These are phyloP conservation scores for Kregervanrija delftensis DNA, from an alignment of 805 yeast genomes.

Conservation along the genomic window DNA sequence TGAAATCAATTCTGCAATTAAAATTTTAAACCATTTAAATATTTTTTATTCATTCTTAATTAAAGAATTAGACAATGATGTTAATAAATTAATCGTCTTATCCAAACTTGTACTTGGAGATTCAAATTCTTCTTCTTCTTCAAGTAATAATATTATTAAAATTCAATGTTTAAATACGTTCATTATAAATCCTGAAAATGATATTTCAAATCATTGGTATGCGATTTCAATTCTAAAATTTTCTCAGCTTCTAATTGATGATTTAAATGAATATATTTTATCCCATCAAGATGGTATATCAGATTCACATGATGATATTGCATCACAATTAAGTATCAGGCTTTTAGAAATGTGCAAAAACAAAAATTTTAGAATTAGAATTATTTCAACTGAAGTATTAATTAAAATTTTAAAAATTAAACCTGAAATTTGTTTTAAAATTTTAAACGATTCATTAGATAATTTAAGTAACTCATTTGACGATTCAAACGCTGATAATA, in stretches of 20 bases:
- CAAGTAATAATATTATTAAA: slow-evolving; percentile 4
- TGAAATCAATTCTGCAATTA: slow-evolving; percentile 14
- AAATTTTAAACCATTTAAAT: slow-evolving; percentile 22
- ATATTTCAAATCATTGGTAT: slow-evolving; percentile 21
- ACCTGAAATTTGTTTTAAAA: slow-evolving; percentile 24
- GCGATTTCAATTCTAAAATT: slow-evolving; percentile 21
- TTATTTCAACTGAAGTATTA: slow-evolving; percentile 32
- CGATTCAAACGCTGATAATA: slow-evolving; percentile 21
- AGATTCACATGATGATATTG: slow-evolving; percentile 21
- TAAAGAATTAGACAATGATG: slow-evolving; percentile 27
- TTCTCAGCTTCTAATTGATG: slow-evolving; percentile 21
- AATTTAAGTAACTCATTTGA: slow-evolving; percentile 29
- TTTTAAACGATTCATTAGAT: slow-evolving; percentile 31
- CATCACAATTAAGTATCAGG: slow-evolving; percentile 26
- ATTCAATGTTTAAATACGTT: slow-evolving; percentile 17
- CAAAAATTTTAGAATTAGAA: slow-evolving; percentile 34
- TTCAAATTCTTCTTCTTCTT: background rate
- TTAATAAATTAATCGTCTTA: slow-evolving; percentile 26
- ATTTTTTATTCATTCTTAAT: slow-evolving; percentile 22
- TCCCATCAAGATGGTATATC: slow-evolving; percentile 24
- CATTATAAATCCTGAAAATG: slow-evolving; percentile 8
- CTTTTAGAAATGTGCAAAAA: slow-evolving; percentile 32
- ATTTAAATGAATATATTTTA: slow-evolving; percentile 26
- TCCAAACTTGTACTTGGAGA: slow-evolving; percentile 20
- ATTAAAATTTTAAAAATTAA: slow-evolving; percentile 28